Percentiles rank a stretch among this genome's conserved stretches.
phyloP scores from a whole-genome alignment of 106 monocot genomes.

The Platanthera zijinensis region DNA sequence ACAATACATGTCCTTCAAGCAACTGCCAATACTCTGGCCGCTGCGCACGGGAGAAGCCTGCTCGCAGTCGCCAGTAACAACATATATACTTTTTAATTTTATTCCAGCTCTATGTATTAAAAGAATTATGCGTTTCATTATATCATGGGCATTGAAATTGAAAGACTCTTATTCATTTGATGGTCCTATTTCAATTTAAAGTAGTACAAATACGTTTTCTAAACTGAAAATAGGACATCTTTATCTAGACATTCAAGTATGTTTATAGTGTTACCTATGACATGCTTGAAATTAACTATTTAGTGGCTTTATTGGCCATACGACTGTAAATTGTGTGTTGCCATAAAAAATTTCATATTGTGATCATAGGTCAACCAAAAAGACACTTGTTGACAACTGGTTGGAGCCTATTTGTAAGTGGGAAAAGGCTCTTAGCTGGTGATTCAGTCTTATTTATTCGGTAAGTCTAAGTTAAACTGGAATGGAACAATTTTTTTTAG shows the following conservation, averaged over 20 bases:
- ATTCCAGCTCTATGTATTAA: no score
- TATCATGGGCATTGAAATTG: no score
- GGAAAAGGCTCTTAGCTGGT: constrained; percentile 51
- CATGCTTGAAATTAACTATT: not conserved
- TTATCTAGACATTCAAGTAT: not conserved
- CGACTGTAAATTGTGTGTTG: not conserved
- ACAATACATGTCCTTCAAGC: no score
- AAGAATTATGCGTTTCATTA: no score
- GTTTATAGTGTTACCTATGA: not conserved
- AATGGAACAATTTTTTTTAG: not conserved
- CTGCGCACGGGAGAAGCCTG: no score
- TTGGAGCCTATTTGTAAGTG: constrained; percentile 51
- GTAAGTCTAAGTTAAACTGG: constrained; percentile 10
- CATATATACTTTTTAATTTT: no score
- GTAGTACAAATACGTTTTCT: not conserved
- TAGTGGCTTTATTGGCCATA: not conserved
- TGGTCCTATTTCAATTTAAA: no score
- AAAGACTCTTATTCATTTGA: no score
- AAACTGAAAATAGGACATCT: not conserved
- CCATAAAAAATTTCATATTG: not conserved
- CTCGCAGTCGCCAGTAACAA: no score
- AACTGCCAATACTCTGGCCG: no score
- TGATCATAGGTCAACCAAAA: constrained; percentile 37
- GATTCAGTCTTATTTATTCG: constrained; percentile 65
- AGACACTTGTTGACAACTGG: constrained; percentile 25